Base-by-base conservation (phyloP, 129 eudicot species). In the Flaveria trinervia region DNA sequence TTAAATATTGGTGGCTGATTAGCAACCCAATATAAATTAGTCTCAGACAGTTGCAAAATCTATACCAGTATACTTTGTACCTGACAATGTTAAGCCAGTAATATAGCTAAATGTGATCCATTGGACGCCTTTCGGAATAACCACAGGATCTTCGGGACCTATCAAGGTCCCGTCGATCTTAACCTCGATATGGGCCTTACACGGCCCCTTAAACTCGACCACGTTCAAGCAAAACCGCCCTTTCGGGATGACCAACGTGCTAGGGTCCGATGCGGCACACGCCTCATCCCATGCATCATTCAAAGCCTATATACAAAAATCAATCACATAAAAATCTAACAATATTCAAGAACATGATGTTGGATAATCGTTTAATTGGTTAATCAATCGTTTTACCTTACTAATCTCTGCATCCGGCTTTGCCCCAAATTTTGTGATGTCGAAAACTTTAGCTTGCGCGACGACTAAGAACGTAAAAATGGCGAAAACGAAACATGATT, bases 61-160 rank as follows among this genome's bases (percentile, higher is more conserved):
- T 4, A 7, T 36, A 5, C 9, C 18, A 2, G 41, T 14, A 72
- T 15, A 45, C n/a, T 20, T 77, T 11, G 1, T 72, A 80, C 91
- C 93, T 9, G 88, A 64, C 52, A 90, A 1, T 18, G 86, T 84
- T 48, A 90, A 75, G 17, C 50, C 20, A 14, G 77, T 46, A 13
- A 90, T 57, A 56, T 80, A 74, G 15, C 85, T 71, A 49, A 90
- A 55, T 4, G 84, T 86, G 68, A 90, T 61, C 96, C 92, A 90
- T 30, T 89, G 85, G 4, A 71, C 75, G 3, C 85, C 85, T 65
- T 77, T 73, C 1, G 85, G 82, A 61, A 82, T 82, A 8, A n/a
- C 45, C 26, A 41, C 10, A 0, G 85, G 85, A 66, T 82, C 85
- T 28, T 71, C 78, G 0, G 85, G 85, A 33, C 71, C 85, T 14